Evolutionary conservation across 495 filamentous ascomycete species (phyloP).

Genomic region (Corynascus novoguineensis): DNA sequence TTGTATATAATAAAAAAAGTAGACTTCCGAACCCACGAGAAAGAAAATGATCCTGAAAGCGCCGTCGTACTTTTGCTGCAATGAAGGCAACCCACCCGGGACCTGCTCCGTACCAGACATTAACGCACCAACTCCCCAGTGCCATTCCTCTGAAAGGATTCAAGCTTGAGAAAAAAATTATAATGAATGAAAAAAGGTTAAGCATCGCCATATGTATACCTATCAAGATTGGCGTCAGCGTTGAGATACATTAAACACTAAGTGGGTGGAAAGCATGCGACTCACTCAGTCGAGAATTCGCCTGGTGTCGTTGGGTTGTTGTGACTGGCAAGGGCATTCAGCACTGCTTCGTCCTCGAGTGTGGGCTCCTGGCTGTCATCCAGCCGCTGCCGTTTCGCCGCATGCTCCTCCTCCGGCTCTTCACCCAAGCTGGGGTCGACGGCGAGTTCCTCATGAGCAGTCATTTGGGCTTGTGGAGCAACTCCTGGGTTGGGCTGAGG

Average conservation of each 20-base stretch:
- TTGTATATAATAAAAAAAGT: neutral
- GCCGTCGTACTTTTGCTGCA: neutral
- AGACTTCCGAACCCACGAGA: neutral
- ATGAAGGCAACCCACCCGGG: neutral
- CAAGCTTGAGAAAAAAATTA: too few species aligned
- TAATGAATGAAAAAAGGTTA: neutral
- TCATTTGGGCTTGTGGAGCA: slow-evolving; percentile 20
- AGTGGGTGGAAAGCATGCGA: neutral
- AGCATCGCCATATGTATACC: slow-evolving; percentile 11
- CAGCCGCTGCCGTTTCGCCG: slow-evolving; percentile 37
- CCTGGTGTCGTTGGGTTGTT: slow-evolving; percentile 27
- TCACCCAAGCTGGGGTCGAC: slow-evolving; percentile 30
- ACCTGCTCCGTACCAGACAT: neutral
- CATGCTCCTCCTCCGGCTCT: slow-evolving; percentile 21
- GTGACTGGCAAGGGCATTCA: slow-evolving; percentile 36
- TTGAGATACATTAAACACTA: neutral
- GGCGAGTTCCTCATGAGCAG: slow-evolving; percentile 20
- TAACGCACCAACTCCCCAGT: neutral
- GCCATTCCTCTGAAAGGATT: neutral
- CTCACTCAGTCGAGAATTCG: slow-evolving; percentile 39
- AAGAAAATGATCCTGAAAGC: neutral
- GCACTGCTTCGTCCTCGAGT: slow-evolving; percentile 37
- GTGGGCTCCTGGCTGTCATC: slow-evolving; percentile 26
- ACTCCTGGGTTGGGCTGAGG: slow-evolving; percentile 2
- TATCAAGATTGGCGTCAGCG: neutral